Evolutionary conservation across 257 asterid species (phyloP).

Genomic region (Penstemon newberryi): DNA sequence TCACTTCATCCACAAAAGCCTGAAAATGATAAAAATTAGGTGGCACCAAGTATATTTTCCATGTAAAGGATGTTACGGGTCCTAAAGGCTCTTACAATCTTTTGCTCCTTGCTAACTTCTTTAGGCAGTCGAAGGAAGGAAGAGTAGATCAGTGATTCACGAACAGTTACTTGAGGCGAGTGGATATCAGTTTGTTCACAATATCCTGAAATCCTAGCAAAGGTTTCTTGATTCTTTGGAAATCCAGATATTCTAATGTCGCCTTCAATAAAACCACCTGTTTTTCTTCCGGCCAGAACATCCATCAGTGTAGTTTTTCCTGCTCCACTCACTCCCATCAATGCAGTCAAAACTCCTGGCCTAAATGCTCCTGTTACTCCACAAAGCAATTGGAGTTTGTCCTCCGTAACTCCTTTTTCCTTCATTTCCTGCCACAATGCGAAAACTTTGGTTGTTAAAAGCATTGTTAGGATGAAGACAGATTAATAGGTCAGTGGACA

Average conservation of each 20-base stretch:
- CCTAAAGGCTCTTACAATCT: conserved; percentile 46
- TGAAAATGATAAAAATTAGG: conserved; percentile 12
- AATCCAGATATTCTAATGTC: conserved; percentile 70
- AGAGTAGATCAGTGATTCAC: conserved; percentile 61
- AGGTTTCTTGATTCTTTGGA: conserved; percentile 71
- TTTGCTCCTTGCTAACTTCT: conserved; percentile 58
- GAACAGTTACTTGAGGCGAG: conserved; percentile 78
- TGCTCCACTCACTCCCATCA: conserved; percentile 83
- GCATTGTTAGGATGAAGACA: background rate
- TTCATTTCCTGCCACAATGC: conserved; percentile 60
- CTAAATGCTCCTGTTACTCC: conserved; percentile 71
- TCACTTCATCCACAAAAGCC: conserved; percentile 72
- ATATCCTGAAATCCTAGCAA: conserved; percentile 75
- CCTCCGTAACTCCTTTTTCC: conserved; percentile 61
- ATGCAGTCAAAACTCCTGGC: conserved; percentile 76
- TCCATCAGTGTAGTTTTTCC: conserved; percentile 81
- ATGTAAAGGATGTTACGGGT: background rate
- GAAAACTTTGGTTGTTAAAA: background rate
- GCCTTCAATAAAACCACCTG: conserved; percentile 71
- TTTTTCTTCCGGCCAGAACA: conserved; percentile 71
- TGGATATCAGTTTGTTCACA: conserved; percentile 78
- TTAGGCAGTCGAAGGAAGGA: conserved; percentile 72
- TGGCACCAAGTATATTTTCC: background rate
- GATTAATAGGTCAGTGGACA: too few species aligned
- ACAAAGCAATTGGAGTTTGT: conserved; percentile 56